Conservation (phyloP, 2,329 filamentous ascomycete species). For the Exophiala aquamarina region DNA sequence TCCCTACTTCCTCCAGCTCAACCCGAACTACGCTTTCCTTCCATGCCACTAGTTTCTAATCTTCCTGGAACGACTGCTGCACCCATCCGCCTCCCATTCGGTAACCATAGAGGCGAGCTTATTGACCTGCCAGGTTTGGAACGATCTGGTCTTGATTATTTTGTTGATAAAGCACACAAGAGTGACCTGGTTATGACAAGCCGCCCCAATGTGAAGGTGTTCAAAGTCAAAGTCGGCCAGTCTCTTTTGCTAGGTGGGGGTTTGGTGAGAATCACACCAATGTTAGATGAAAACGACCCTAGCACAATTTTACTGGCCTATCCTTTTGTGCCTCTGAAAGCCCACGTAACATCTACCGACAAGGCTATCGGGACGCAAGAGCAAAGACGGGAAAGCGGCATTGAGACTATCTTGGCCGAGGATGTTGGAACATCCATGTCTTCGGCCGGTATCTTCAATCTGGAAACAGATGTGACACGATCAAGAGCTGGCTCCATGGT, state of each 20-base stretch:
- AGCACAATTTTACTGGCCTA: constrained; percentile 68
- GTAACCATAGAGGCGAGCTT: constrained; percentile 76
- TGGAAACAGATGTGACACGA: constrained; percentile 82
- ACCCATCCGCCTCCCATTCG: constrained; percentile 89
- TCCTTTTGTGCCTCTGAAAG: constrained; percentile 75
- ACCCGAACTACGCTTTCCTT: constrained; percentile 71
- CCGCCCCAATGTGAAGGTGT: constrained; percentile 71
- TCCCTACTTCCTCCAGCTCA: constrained; percentile 75
- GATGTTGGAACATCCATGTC: constrained; percentile 54
- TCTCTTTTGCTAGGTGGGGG: constrained; percentile 84
- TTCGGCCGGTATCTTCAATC: constrained; percentile 71
- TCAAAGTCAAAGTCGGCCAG: constrained; percentile 70
- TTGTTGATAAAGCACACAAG: constrained; percentile 67
- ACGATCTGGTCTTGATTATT: constrained; percentile 69
- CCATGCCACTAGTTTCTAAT: constrained; percentile 82
- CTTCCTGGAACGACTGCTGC: constrained; percentile 92
- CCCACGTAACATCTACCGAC: constrained; percentile 74
- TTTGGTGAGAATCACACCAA: constrained; percentile 81
- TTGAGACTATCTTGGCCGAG: constrained; percentile 47
- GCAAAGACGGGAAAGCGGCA: constrained; percentile 63
- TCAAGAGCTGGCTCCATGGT: constrained; percentile 73
- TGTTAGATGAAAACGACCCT: constrained; percentile 30
- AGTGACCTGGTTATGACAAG: constrained; percentile 74
- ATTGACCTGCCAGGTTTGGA: constrained; percentile 88
- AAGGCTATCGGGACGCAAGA: constrained; percentile 76